phyloP scores from a whole-genome alignment of 1,284 basidiomycete genomes.

The Mycena sp. region DNA sequence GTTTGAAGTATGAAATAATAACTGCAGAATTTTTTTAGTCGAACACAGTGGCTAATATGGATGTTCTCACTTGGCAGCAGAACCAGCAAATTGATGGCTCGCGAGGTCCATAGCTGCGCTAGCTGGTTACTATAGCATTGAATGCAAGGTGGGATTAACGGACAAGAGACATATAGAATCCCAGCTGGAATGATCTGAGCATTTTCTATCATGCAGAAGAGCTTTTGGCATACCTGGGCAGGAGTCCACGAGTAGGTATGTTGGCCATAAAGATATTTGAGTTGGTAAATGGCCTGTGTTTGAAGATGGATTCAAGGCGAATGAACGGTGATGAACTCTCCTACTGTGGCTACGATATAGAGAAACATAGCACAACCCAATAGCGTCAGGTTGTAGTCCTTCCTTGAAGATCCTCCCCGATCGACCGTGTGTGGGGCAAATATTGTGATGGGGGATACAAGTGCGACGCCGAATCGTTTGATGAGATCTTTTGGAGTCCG shows the following conservation, averaged over 20 bases:
- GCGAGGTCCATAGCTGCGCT: conserved; percentile 24
- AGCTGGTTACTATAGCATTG: neutral
- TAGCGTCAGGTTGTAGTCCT: conserved; percentile 18
- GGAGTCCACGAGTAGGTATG: conserved; percentile 21
- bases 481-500: neutral
- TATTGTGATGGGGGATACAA: conserved; percentile 25
- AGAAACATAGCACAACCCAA: conserved; percentile 20
- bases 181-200: conserved; percentile 12
- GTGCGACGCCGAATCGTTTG: neutral
- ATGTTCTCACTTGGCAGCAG: conserved; percentile 8
- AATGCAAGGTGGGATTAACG: neutral
- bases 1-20: conserved; percentile 26
- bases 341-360: conserved; percentile 18
- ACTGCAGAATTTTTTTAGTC: neutral
- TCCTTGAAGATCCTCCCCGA: conserved; percentile 1
- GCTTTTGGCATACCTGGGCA: neutral
- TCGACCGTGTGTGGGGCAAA: conserved; percentile 19
- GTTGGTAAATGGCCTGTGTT: conserved; percentile 17
- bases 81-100: conserved; percentile 23
- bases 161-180: conserved; percentile 30
- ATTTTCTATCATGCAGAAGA: neutral
- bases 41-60: neutral
- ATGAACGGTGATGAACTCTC: neutral
- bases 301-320: neutral
- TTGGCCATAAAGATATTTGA: conserved; percentile 25